Percentiles rank a stretch among this genome's conserved stretches.
These are phyloP conservation scores for Aspergillus baeticus DNA, from an alignment of 495 filamentous ascomycete genomes.

Conservation along the genomic window DNA sequence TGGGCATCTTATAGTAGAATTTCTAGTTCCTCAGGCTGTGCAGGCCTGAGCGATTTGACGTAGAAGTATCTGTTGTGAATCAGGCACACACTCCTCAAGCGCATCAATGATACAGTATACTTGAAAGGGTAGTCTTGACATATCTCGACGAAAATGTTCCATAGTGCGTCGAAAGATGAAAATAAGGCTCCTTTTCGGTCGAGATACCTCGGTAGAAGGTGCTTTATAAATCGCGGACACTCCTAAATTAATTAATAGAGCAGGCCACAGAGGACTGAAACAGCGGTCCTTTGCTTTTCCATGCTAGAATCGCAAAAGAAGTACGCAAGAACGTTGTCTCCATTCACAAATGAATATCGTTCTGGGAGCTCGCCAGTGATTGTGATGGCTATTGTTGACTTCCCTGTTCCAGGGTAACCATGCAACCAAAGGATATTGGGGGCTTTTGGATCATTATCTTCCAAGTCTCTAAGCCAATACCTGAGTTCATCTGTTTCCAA, in stretches of 20 bases:
- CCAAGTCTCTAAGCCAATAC: constrained; percentile 12
- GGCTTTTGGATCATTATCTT: neutral
- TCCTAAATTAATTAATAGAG: constrained; percentile 26
- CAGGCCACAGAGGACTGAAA: constrained; percentile 24
- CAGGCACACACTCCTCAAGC: constrained; percentile 27
- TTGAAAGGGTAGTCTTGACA: neutral
- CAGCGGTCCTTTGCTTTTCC: constrained; percentile 14
- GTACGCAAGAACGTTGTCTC: constrained; percentile 23
- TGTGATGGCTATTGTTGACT: constrained; percentile 26
- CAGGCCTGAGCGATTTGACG: neutral
- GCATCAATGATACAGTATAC: constrained; percentile 27
- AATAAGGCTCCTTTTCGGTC: constrained; percentile 22
- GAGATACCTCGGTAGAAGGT: constrained; percentile 21
- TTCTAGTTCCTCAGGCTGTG: too few species aligned
- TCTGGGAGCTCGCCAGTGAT: constrained; percentile 22
- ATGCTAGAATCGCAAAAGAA: constrained; percentile 30
- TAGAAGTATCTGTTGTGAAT: neutral
- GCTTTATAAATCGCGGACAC: constrained; percentile 17
- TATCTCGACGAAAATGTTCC: constrained; percentile 20
- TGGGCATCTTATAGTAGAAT: constrained; percentile 12
- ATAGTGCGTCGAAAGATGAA: constrained; percentile 28
- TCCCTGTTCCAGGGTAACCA: constrained; percentile 28
- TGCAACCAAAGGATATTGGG: constrained; percentile 18
- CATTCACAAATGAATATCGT: neutral
- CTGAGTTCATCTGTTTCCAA: constrained; percentile 19